Evolutionary conservation across 2,329 filamentous ascomycete species (phyloP), one percentile per base, ranked within the genome.

Genomic region (Metarhizium robertsii): DNA sequence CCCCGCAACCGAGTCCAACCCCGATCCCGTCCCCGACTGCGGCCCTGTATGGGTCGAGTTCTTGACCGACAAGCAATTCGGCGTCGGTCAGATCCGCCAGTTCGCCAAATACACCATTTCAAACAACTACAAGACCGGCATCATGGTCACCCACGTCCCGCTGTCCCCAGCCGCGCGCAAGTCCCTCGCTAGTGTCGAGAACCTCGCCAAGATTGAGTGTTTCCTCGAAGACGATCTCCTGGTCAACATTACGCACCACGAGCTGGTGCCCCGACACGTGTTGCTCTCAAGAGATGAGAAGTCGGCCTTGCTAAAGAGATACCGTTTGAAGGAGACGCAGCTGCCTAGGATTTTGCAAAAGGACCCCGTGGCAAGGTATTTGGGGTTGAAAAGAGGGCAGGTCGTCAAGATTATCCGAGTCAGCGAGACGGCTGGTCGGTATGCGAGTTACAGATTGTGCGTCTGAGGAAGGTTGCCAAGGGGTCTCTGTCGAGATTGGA

Each of bases 391-490:
- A 76, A 82, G 92, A 68, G 91, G 92, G 3, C 89, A 96, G 73
- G 92, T 99, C 3, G 94, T 99, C 66, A 99, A 99, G 83, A 99
- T 99, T 65, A 96, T 99, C 66, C 81, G 94, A 61, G 92, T 87
- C 71, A 92, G 87, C 67, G 94, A 97, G 79, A 99, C 94, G 55
- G 94, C 94, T 14, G 94, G 94, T 59, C 81, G 94, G 53, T 99
- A 99, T 74, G 94, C 94, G 51, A 96, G 90, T 81, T 99, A 99
- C 74, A 79, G 92, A 64, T 67, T 86, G 55, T 85, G 82, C 62
- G 83, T 86, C 62, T 86, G 38, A 50, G 20, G 7, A 14, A 5
- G 13, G n/a, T n/a, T 20, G n/a, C 20, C 43, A 25, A 43, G 40
- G 40, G 6, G n/a, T 6, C n/a, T 25, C 25, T 25, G 25, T 25